A percentile compares a stretch with the other conserved stretches of the same genome.
Conservation (phyloP, 345 rosid species). For the Citrus cavaleriei region DNA sequence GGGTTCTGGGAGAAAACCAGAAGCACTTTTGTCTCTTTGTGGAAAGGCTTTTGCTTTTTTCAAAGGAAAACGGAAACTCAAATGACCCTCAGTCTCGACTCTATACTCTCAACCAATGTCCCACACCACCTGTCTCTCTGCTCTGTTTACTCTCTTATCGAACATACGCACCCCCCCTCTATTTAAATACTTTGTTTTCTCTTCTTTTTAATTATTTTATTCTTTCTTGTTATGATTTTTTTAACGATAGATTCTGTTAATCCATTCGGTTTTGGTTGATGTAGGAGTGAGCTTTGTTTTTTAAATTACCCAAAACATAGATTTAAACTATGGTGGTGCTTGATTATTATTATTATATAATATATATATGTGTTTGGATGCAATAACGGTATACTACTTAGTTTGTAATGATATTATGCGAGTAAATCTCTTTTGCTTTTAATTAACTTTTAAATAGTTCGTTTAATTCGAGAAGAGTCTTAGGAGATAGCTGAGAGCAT, state of each 20-base stretch:
- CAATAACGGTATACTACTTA: not conserved
- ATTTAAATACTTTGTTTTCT: not conserved
- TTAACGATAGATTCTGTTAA: not conserved
- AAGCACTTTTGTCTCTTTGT: conserved; percentile 41
- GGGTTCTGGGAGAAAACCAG: conserved; percentile 45
- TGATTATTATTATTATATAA: not conserved
- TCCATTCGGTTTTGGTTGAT: not conserved
- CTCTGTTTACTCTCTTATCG: not conserved
- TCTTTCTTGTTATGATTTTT: not conserved
- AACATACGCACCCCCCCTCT: not conserved
- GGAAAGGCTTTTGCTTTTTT: conserved; percentile 29
- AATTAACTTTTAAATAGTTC: not conserved
- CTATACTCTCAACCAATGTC: not conserved
- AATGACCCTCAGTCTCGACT: not conserved
- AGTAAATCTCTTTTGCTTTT: not conserved
- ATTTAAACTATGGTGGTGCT: not conserved
- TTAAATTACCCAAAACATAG: not conserved
- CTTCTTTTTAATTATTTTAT: not conserved
- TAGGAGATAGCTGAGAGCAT: not conserved
- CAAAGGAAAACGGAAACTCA: conserved; percentile 15
- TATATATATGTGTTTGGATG: not conserved
- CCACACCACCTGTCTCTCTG: conserved; percentile 5
- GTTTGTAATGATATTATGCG: not conserved
- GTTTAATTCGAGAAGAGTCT: not conserved
- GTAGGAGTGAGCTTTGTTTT: not conserved